phyloP scores from a whole-genome alignment of 2,329 filamentous ascomycete species.

The Paracorniculantispora psalliotae region DNA sequence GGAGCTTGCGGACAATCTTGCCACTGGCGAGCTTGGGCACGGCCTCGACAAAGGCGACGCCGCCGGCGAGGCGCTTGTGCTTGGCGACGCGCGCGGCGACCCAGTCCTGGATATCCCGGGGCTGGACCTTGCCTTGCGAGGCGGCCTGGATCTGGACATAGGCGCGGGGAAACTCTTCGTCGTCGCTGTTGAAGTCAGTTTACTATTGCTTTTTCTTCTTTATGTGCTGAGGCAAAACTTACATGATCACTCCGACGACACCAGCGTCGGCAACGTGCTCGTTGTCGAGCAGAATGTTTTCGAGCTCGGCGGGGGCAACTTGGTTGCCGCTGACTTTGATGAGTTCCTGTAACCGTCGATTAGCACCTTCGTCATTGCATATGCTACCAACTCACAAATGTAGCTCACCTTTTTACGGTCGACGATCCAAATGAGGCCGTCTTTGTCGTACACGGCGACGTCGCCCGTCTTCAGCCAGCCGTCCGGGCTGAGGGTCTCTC shows the following conservation, averaged over 20 bases:
- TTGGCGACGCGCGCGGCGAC: constrained; percentile 44
- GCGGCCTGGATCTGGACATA: constrained; percentile 47
- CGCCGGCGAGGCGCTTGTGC: constrained; percentile 48
- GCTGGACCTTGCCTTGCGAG: constrained; percentile 39
- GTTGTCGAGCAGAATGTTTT: constrained; percentile 46
- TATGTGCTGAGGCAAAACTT: constrained; percentile 17
- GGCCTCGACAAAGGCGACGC: constrained; percentile 50
- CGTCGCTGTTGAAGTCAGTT: constrained; percentile 27
- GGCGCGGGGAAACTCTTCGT: constrained; percentile 48
- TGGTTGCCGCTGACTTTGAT: constrained; percentile 57
- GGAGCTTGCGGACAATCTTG: constrained; percentile 52
- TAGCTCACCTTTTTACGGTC: constrained; percentile 43
- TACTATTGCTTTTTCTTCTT: background rate
- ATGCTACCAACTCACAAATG: background rate
- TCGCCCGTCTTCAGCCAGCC: constrained; percentile 59
- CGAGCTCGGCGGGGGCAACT: constrained; percentile 55
- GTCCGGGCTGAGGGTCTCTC: constrained; percentile 43
- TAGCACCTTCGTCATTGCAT: background rate
- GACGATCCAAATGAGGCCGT: constrained; percentile 41
- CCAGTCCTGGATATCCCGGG: constrained; percentile 47
- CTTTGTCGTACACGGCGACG: constrained; percentile 43
- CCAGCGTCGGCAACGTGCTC: constrained; percentile 50
- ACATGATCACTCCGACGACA: constrained; percentile 48
- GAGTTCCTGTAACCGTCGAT: constrained; percentile 40
- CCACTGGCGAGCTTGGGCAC: constrained; percentile 53